Percentiles rank a stretch among this genome's conserved stretches.
These are phyloP conservation scores for Nicotiana attenuata DNA, from an alignment of 257 asterid species.

Conservation along the genomic window DNA sequence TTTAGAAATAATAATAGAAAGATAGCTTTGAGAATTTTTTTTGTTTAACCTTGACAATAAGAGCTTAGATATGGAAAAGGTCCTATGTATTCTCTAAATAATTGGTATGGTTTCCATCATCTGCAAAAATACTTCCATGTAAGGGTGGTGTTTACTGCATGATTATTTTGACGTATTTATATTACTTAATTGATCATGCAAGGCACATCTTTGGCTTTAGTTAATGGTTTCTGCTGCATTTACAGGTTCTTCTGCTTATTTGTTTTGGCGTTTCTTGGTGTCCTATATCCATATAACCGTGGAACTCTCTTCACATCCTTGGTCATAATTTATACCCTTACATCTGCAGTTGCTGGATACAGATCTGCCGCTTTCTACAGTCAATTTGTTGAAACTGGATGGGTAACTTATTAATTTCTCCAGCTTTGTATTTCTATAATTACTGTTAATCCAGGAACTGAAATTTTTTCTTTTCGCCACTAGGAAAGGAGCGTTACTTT, in stretches of 20 bases:
- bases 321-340: constrained; percentile 49
- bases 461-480: constrained; percentile 16
- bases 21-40: neutral
- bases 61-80: neutral
- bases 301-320: constrained; percentile 54
- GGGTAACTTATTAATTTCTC: constrained; percentile 41
- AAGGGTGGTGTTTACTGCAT: neutral
- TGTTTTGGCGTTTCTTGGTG: constrained; percentile 51
- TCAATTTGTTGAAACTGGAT: constrained; percentile 55
- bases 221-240: constrained; percentile 1
- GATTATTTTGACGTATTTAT: neutral
- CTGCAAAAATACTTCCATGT: neutral
- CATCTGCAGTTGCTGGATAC: constrained; percentile 76
- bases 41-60: neutral
- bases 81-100: neutral
- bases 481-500: constrained; percentile 47
- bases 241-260: constrained; percentile 60
- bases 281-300: constrained; percentile 65
- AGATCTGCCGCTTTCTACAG: constrained; percentile 55
- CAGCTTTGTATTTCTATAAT: neutral
- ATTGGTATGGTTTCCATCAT: neutral
- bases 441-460: neutral
- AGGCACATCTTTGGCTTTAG: neutral
- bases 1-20: neutral
- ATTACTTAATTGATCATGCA: neutral